phyloP scores from a whole-genome alignment of 2,329 filamentous ascomycete species.

The Pezizomycotina sp. region DNA sequence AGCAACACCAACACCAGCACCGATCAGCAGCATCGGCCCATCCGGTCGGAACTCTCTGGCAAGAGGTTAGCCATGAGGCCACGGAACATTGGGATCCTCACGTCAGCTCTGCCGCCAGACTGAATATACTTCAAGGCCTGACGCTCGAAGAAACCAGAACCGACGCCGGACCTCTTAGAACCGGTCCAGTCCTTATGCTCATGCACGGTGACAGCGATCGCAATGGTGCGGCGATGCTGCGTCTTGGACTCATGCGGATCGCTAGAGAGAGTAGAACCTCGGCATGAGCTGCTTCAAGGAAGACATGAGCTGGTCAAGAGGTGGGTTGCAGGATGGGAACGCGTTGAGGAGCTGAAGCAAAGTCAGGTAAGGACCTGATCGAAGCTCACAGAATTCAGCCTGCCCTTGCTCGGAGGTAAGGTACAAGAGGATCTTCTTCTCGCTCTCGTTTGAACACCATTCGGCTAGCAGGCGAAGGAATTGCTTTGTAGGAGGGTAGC shows the following conservation, averaged over 20 bases:
- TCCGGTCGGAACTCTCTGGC: slow-evolving; percentile 83
- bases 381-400: slow-evolving; percentile 77
- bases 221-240: slow-evolving; percentile 61
- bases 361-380: slow-evolving; percentile 73
- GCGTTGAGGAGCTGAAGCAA: slow-evolving; percentile 73
- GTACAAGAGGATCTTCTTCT: slow-evolving; percentile 76
- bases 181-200: slow-evolving; percentile 63
- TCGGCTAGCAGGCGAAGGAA: slow-evolving; percentile 75
- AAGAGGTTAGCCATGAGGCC: slow-evolving; percentile 90
- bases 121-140: slow-evolving; percentile 38
- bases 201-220: slow-evolving; percentile 93
- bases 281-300: slow-evolving; percentile 82
- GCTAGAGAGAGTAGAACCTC: slow-evolving; percentile 93
- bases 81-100: slow-evolving; percentile 92
- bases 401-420: slow-evolving; percentile 83
- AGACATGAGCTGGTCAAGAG: slow-evolving; percentile 64
- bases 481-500: slow-evolving; percentile 75
- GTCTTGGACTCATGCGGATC: slow-evolving; percentile 69
- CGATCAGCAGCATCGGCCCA: slow-evolving; percentile 93
- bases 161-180: slow-evolving; percentile 61
- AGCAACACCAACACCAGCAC: slow-evolving; percentile 88
- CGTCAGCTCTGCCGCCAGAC: slow-evolving; percentile 30
- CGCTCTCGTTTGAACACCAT: slow-evolving; percentile 58
- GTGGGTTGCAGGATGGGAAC: slow-evolving; percentile 81
- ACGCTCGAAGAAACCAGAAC: slow-evolving; percentile 84